Base-by-base conservation (phyloP, 75 land plant species). In the Ceratopteris richardii region DNA sequence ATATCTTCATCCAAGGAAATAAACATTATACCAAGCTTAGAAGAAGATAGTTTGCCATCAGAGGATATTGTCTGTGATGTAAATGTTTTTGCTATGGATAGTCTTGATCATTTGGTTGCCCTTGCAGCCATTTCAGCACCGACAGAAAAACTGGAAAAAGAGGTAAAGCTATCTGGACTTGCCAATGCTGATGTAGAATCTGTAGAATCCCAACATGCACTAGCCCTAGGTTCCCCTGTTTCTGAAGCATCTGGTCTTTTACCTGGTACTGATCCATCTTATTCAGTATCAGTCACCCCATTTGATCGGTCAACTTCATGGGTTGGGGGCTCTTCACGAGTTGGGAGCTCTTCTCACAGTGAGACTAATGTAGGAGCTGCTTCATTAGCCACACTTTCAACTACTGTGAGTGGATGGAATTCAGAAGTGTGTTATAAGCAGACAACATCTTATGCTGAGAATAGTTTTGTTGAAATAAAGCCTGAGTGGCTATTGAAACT, bases 401-500 rank as follows among this genome's bases (percentile, higher is more conserved):
- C 54, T 21, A 71, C 83, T 46, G 20, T 29, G 10, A 74, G 58
- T 64, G 89, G 79, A 23, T 53, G 51, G 54, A 83, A 80, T 54
- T 43, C 63, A 31, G 63, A 68, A n/a, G 36, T 53, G 21, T 83
- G 83, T 20, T 22, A 43, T 16, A 77, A 66, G 40, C 47, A 72
- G 25, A 63, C 11, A 60, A 60, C 68, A 54, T 71, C 69, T 56
- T 81, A 64, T 7, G 57, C 77, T 59, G 57, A 66, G 43, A 74
- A 58, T 48, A 54, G 63, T 44, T 65, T 71, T 28, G 74, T 75
- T 29, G 19, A 68, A 19, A 63, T 93, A 9, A 86, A 58, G 14
- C 66, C 85, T 7, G 59, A 79, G 56, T 66, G 85, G 23, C 71
- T 93, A 1, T 61, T 89, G 62, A 81, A 95, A 56, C 60, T 87